Conservation (phyloP, 164 flowering plant species). For the Tetracentron sinense region DNA sequence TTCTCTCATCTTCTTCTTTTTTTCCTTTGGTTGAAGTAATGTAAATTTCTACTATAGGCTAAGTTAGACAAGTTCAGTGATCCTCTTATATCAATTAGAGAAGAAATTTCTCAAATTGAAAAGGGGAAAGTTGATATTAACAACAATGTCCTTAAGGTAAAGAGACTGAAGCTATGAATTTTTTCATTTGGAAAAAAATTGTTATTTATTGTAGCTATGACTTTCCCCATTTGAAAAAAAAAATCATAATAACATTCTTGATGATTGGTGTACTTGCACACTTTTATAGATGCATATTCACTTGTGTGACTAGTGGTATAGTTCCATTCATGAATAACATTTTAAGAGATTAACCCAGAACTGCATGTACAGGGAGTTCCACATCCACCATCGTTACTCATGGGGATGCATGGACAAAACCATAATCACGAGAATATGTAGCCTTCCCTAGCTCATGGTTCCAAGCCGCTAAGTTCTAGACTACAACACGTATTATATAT, state of each 20-base stretch:
- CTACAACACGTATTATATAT: conserved; percentile 62
- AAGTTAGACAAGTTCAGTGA: conserved; percentile 96
- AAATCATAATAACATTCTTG: too few species aligned
- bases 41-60: conserved; percentile 60
- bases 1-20: not conserved
- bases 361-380: too few species aligned
- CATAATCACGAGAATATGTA: conserved; percentile 89
- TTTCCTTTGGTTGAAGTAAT: too few species aligned
- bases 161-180: not conserved
- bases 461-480: conserved; percentile 85
- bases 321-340: too few species aligned
- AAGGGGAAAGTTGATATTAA: conserved; percentile 77
- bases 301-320: too few species aligned
- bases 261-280: too few species aligned
- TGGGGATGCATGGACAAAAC: conserved; percentile 91
- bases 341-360: too few species aligned
- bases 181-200: too few species aligned
- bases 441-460: conserved; percentile 98
- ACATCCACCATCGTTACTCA: conserved; percentile 87
- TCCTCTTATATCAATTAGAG: conserved; percentile 89
- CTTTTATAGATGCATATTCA: too few species aligned
- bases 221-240: too few species aligned
- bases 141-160: conserved; percentile 94
- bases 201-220: too few species aligned
- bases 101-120: conserved; percentile 87